These are phyloP conservation scores for Acanthochlamys bracteata DNA, from an alignment of 106 monocot species.

Conservation along the genomic window DNA sequence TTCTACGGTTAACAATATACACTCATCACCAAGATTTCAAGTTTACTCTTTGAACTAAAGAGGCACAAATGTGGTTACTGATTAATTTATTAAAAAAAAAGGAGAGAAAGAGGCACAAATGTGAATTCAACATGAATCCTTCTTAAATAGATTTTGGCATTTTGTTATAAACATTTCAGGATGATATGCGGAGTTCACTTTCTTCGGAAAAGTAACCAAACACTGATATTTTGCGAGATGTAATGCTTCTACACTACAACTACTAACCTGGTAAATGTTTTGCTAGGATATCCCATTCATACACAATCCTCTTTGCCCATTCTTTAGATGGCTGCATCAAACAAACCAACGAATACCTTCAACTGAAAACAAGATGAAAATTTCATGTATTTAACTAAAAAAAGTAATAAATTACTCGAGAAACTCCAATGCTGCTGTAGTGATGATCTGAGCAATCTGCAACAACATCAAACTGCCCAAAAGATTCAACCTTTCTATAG, in stretches of 20 bases:
- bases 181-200: too few species aligned
- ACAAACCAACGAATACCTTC: not conserved
- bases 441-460: constrained; percentile 52
- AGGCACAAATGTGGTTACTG: too few species aligned
- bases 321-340: constrained; percentile 16
- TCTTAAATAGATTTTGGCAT: too few species aligned
- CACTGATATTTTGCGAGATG: not conserved
- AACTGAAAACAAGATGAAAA: not conserved
- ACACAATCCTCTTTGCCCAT: constrained; percentile 34
- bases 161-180: too few species aligned
- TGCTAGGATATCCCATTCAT: constrained; percentile 47
- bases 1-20: too few species aligned
- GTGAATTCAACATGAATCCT: too few species aligned
- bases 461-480: constrained; percentile 72
- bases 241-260: not conserved
- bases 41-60: too few species aligned
- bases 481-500: constrained; percentile 35
- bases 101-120: too few species aligned
- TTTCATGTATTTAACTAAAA: too few species aligned
- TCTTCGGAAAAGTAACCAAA: not conserved
- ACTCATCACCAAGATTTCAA: not conserved
- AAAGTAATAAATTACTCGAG: not conserved
- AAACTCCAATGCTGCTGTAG: constrained; percentile 14
- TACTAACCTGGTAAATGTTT: constrained; percentile 25
- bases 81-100: too few species aligned